Percentiles rank a stretch among this genome's conserved stretches.
These are phyloP conservation scores for Podaxis pistillaris DNA, from an alignment of 768 basidiomycete species.

Conservation along the genomic window DNA sequence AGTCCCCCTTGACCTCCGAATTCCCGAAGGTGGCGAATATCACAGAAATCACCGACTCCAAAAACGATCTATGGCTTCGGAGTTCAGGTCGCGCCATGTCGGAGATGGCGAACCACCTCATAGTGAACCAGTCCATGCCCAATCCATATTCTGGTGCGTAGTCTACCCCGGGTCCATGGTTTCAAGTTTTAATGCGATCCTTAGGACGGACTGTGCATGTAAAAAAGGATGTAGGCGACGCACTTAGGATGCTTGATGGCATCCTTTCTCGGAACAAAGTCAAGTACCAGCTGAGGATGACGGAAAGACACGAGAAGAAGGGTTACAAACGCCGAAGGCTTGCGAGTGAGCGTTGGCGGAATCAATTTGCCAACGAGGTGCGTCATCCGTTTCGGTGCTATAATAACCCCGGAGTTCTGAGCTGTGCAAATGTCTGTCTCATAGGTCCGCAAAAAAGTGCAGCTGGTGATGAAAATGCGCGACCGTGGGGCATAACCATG, in stretches of 20 bases:
- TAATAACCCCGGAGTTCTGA: conserved; percentile 13
- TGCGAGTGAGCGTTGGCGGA: conserved; percentile 75
- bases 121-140: conserved; percentile 19
- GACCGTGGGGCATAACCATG: conserved; percentile 60
- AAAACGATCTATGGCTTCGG: conserved; percentile 40
- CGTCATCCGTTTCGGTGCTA: conserved; percentile 21
- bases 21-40: not conserved
- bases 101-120: conserved; percentile 27
- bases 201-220: conserved; percentile 65
- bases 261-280: conserved; percentile 60
- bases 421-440: conserved; percentile 12
- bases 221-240: conserved; percentile 40
- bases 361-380: conserved; percentile 77
- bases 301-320: conserved; percentile 77
- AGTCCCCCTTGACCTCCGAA: not conserved
- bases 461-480: conserved; percentile 76
- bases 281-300: conserved; percentile 41
- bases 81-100: conserved; percentile 27
- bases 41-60: conserved; percentile 18
- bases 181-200: conserved; percentile 13
- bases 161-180: not conserved
- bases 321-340: conserved; percentile 76
- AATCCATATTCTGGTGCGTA: conserved; percentile 55
- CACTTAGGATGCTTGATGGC: conserved; percentile 48
- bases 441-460: conserved; percentile 81